phyloP scores from a whole-genome alignment of 78 protist genomes.

The Dictyostelium firmibasis region DNA sequence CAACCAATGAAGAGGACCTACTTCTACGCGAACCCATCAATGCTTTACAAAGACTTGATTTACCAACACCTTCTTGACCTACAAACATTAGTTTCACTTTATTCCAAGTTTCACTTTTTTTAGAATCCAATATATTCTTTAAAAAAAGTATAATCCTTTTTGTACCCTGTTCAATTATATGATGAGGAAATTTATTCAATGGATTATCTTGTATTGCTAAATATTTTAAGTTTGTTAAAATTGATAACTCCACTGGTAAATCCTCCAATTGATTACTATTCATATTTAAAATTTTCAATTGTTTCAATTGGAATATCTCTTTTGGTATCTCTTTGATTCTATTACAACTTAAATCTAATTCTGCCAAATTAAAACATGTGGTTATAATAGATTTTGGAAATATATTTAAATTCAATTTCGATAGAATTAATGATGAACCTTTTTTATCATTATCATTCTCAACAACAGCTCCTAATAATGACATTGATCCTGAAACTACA shows the following conservation, averaged over 20 bases:
- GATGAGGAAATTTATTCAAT: constrained; percentile 30
- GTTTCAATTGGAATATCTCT: constrained; percentile 8
- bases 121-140: constrained; percentile 33
- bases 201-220: constrained; percentile 46
- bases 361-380: constrained; percentile 20
- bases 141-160: constrained; percentile 30
- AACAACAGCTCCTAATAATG: constrained; percentile 55
- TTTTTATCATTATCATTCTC: constrained; percentile 17
- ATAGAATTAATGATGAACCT: constrained; percentile 3
- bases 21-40: constrained; percentile 43
- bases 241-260: constrained; percentile 43
- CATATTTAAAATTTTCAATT: constrained; percentile 23
- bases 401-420: neutral
- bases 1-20: neutral
- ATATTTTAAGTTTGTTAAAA: constrained; percentile 11
- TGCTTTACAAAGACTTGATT: constrained; percentile 48
- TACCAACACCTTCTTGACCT: constrained; percentile 83
- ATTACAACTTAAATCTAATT: constrained; percentile 55
- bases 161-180: constrained; percentile 25
- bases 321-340: constrained; percentile 24
- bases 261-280: constrained; percentile 15
- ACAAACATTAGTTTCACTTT: constrained; percentile 78
- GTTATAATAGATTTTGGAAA: constrained; percentile 49
- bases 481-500: constrained; percentile 60
- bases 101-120: constrained; percentile 58